Conservation (phyloP, 2,329 filamentous ascomycete species). For the Ascochyta fabae region DNA sequence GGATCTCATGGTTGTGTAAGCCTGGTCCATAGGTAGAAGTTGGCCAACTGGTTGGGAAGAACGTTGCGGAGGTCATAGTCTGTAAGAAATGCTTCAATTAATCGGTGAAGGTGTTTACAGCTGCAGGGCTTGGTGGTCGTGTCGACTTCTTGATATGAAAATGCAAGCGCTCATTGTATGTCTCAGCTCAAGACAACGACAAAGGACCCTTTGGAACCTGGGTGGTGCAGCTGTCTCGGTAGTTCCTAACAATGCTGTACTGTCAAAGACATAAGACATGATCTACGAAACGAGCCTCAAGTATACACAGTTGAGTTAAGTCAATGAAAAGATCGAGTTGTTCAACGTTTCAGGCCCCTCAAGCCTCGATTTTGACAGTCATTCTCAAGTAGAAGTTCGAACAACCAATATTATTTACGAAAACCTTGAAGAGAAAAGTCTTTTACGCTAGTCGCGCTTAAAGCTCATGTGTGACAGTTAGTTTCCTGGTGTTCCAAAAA, state of each 20-base stretch:
- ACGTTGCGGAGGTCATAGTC: constrained; percentile 2
- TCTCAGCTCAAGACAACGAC: too few species aligned
- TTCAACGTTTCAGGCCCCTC: too few species aligned
- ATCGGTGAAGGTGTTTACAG: neutral
- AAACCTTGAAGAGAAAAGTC: neutral
- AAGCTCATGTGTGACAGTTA: neutral
- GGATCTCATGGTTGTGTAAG: constrained; percentile 6
- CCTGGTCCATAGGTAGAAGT: constrained; percentile 4
- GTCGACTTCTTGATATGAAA: neutral
- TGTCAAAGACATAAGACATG: too few species aligned
- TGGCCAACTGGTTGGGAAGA: constrained; percentile 9
- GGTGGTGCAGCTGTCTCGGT: too few species aligned
- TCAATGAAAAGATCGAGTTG: too few species aligned
- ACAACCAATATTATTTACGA: neutral
- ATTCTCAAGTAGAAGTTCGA: too few species aligned
- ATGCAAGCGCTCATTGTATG: too few species aligned
- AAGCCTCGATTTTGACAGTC: too few species aligned
- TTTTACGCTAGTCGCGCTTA: neutral
- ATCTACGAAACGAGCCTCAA: too few species aligned
- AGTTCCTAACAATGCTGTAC: too few species aligned
- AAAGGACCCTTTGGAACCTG: too few species aligned
- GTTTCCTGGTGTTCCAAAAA: neutral
- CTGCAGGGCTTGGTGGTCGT: neutral
- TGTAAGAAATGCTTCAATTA: neutral
- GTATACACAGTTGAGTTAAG: too few species aligned